Base-by-base conservation (phyloP, 108 stramenopile genomes). In the Fistulifera solaris region DNA sequence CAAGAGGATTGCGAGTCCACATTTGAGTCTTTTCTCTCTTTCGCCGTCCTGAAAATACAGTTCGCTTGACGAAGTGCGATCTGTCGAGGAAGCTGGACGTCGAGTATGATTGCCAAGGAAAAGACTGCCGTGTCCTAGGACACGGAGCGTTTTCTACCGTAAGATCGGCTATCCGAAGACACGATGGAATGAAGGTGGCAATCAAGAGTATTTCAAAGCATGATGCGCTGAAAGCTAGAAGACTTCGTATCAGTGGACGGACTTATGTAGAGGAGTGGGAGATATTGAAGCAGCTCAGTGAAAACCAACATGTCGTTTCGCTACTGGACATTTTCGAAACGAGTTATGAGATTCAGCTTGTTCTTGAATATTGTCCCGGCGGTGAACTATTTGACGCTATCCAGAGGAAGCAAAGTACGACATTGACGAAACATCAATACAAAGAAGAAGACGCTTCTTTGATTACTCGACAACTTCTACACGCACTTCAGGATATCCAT, bases 121-220 rank as follows among this genome's bases (percentile, higher is more conserved):
- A 75, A 1, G 65, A 62, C n/a, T 39, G 45, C n/a, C 77, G 81
- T 53, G 74, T 85, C 15, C 64, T 90, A 16, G 90, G 90, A 14
- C 86, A 92, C 50, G 90, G 90, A 27, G 86, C 86, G 44, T 82
- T 79, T 25, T 76, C 77, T 22, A 92, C 86, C 16, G 91, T 48
- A 17, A 69, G 81, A 52, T 53, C 83, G 52, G 88, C 87, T 22
- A 48, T 70, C 48, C 78, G 77, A 25, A 61, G 61, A 0, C 45
- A 54, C 1, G 71, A 81, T 40, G 72, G 69, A 8, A 42, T 24
- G 11, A 62, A 67, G 25, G 84, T 93, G 49, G 91, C 91, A 15
- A 76, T 93, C 52, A 93, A 93, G 50, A 85, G 73, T 23, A 78
- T 93, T 48, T 73, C 83, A 64, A 93, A 93, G 69, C 81, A 82